Percentiles rank a stretch among this genome's conserved stretches.
These are phyloP conservation scores for Garcia nutans DNA, from an alignment of 345 rosid genomes.

Conservation along the genomic window DNA sequence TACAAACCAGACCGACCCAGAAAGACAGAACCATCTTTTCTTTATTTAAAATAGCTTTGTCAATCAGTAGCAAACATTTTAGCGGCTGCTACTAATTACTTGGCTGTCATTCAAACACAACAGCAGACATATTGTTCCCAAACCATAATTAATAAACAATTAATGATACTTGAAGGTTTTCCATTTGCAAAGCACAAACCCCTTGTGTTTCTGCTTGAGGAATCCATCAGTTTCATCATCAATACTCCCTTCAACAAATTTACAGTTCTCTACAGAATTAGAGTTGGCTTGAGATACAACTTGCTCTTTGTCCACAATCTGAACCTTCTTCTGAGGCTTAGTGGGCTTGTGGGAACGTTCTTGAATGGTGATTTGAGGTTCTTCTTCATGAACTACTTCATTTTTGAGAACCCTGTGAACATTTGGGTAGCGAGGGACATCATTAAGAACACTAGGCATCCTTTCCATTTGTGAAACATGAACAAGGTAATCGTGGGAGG, in stretches of 20 bases:
- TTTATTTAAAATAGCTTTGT: conserved; percentile 30
- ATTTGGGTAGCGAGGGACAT: conserved; percentile 43
- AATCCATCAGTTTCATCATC: conserved; percentile 33
- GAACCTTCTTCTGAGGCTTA: conserved; percentile 30
- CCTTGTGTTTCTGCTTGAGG: conserved; percentile 38
- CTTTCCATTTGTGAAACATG: conserved; percentile 29
- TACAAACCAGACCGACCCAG: neutral
- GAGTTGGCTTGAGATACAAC: neutral
- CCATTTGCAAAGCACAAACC: conserved; percentile 45
- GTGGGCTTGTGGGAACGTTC: conserved; percentile 1
- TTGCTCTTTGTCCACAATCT: conserved; percentile 26
- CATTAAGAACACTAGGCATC: conserved; percentile 32
- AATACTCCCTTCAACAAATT: conserved; percentile 18
- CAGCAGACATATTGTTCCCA: neutral
- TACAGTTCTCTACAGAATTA: neutral
- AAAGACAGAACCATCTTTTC: conserved; percentile 7
- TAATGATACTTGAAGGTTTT: conserved; percentile 34
- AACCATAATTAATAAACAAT: neutral
- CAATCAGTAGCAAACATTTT: no score
- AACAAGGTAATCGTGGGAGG: conserved; percentile 38
- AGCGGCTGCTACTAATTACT: no score
- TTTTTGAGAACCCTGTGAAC: conserved; percentile 41
- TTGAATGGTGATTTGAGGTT: neutral
- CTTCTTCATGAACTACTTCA: conserved; percentile 15
- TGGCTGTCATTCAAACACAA: no score